Evolutionary conservation across 306 rosid species (phyloP).

Genomic region (Boehmeria nivea): DNA sequence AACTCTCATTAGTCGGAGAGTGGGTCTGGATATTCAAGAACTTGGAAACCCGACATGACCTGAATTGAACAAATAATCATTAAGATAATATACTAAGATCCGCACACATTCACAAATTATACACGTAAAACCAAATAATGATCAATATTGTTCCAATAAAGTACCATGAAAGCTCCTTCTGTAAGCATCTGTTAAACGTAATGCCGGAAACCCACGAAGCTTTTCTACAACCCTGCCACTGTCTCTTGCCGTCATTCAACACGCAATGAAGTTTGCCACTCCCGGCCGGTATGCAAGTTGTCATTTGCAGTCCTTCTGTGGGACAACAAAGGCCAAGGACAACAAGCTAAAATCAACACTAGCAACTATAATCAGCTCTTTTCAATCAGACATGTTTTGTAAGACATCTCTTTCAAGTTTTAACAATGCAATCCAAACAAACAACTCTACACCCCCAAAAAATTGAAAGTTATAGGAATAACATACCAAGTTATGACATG

Average conservation of each 20-base stretch:
- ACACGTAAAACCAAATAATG: not conserved
- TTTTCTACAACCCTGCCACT: slow-evolving; percentile 38
- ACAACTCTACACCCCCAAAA: too few relatives aligned
- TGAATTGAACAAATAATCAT: slow-evolving; percentile 11
- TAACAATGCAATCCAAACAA: too few relatives aligned
- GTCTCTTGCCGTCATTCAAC: slow-evolving; percentile 32
- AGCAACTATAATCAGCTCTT: too few relatives aligned
- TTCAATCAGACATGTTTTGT: slow-evolving; percentile 11
- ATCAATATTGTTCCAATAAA: not conserved
- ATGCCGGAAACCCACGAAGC: slow-evolving; percentile 36
- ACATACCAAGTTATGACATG: too few relatives aligned
- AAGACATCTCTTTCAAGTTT: too few relatives aligned
- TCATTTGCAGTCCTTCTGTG: slow-evolving; percentile 48
- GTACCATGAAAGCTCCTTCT: slow-evolving; percentile 59
- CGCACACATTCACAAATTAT: too few relatives aligned
- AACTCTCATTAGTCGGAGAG: slow-evolving; percentile 25
- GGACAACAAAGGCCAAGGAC: slow-evolving; percentile 16
- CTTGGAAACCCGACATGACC: slow-evolving; percentile 57
- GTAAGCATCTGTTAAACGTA: slow-evolving; percentile 31
- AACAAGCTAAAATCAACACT: too few relatives aligned
- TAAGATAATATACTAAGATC: too few relatives aligned
- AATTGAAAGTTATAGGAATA: too few relatives aligned
- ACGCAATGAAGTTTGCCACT: slow-evolving; percentile 38
- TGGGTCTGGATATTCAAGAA: slow-evolving; percentile 41
- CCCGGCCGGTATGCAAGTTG: slow-evolving; percentile 56